Conservation (phyloP, 768 basidiomycete genomes). For the Trametes villosa region DNA sequence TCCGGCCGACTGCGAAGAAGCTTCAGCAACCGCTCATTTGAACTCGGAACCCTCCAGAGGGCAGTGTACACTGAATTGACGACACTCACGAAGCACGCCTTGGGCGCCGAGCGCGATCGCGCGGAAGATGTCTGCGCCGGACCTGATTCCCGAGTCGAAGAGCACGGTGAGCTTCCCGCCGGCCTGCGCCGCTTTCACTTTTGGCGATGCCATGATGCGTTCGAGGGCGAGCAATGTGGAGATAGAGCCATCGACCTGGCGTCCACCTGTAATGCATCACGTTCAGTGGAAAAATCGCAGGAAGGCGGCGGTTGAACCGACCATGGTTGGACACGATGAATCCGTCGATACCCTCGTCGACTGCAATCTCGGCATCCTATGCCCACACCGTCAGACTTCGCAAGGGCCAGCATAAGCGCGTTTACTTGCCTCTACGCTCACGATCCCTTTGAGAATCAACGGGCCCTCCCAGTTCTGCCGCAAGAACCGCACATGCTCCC, state of each 20-base stretch:
- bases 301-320: constrained; percentile 29
- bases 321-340: constrained; percentile 85
- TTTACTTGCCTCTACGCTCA: constrained; percentile 50
- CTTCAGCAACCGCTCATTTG: not conserved
- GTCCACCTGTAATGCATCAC: constrained; percentile 51
- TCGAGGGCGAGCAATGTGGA: constrained; percentile 74
- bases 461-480: constrained; percentile 79
- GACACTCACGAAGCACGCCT: constrained; percentile 66
- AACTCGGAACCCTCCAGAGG: too few relatives aligned
- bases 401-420: not conserved
- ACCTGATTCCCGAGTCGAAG: constrained; percentile 83
- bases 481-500: constrained; percentile 74
- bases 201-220: constrained; percentile 64
- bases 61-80: too few relatives aligned
- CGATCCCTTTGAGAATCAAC: constrained; percentile 78
- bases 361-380: constrained; percentile 69
- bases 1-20: constrained; percentile 61
- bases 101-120: constrained; percentile 88
- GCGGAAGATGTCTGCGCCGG: constrained; percentile 82
- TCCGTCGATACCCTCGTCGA: constrained; percentile 67
- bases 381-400: not conserved
- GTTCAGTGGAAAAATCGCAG: not conserved
- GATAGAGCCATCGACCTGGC: constrained; percentile 80
- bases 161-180: constrained; percentile 68
- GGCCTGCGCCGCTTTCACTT: constrained; percentile 58